Evolutionary conservation across 179 eudicot species (phyloP), one percentile per base, ranked within the genome.

Genomic region (Corrigiola litoralis): DNA sequence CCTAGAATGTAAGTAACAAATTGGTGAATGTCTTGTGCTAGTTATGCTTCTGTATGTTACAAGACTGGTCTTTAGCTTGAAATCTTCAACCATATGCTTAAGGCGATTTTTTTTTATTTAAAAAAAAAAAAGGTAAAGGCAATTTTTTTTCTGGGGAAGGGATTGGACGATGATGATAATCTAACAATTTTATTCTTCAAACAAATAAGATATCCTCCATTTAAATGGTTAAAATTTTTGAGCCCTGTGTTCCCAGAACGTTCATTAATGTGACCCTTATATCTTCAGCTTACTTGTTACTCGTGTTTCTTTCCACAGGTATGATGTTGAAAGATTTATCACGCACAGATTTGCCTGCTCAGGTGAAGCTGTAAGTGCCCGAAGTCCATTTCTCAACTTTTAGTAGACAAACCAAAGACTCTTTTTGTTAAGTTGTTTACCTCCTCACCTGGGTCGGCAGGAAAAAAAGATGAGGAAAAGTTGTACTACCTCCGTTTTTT

Each of bases 281-380:
- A 1, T 9, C 7, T 27, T 48, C 40, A 49, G 13, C 1, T 49
- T 28, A 10, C 29, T 7, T 51, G 10, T 58, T 29, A 36, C 17
- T 65, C 34, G 20, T 67, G 29, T 12, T 41, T 67, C 42, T 60
- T 46, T 51, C 13, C 25, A 53, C 73, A 79, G 82, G 82, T 79
- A 79, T 64, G 82, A 79, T 42, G 82, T 79, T 50, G 82, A 79
- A 17, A 75, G 79, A 67, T 75, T 79, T 52, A 72, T 79, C 16
- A 71, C 77, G 51, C 77, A 75, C 74, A 79, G 74, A 79, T 71
- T 75, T 53, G 44, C 58, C 20, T 53, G 61, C 69, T 63, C 77
- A 12, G 77, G 80, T 42, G 82, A 75, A 79, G 74, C 79, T 66
- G 82, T 75, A 75, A 75, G 77, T 79, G 33, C 20, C 57, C 23